These are phyloP conservation scores for Solanum hybrid DNA, from an alignment of 305 asterid genomes.

Conservation along the genomic window DNA sequence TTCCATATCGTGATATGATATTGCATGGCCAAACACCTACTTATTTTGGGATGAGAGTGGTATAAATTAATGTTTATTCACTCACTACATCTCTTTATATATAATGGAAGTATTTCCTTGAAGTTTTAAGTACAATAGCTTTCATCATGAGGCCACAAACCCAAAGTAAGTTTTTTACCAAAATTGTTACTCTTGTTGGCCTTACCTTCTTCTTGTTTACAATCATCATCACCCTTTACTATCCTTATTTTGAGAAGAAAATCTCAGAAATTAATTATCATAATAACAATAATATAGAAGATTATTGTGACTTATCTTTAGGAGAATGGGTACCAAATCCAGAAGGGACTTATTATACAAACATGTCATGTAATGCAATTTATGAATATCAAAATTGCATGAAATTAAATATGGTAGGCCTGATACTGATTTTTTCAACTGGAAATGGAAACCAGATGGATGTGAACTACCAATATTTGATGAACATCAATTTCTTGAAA, in stretches of 20 bases:
- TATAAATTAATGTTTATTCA: background rate
- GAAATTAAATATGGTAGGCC: conserved; percentile 30
- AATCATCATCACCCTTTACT: background rate
- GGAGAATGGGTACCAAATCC: conserved; percentile 26
- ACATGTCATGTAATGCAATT: conserved; percentile 23
- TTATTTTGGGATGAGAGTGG: background rate
- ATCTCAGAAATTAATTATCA: background rate
- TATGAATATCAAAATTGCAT: conserved; percentile 46
- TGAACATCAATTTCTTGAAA: conserved; percentile 27
- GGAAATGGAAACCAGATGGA: conserved; percentile 43
- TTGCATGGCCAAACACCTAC: too few relatives aligned
- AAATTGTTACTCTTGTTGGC: background rate
- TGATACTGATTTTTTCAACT: conserved; percentile 30
- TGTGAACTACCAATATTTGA: conserved; percentile 33
- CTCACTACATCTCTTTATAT: background rate
- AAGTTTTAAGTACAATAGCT: background rate
- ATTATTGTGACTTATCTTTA: conserved; percentile 3
- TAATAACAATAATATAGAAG: background rate
- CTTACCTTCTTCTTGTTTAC: background rate
- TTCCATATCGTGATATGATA: too few relatives aligned
- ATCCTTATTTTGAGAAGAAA: background rate
- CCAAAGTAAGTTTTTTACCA: background rate
- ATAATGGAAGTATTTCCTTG: background rate
- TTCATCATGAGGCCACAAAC: background rate
- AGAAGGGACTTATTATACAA: conserved; percentile 29